phyloP scores from a whole-genome alignment of 441 rosid genomes.

The Arabidopsis lyrata region DNA sequence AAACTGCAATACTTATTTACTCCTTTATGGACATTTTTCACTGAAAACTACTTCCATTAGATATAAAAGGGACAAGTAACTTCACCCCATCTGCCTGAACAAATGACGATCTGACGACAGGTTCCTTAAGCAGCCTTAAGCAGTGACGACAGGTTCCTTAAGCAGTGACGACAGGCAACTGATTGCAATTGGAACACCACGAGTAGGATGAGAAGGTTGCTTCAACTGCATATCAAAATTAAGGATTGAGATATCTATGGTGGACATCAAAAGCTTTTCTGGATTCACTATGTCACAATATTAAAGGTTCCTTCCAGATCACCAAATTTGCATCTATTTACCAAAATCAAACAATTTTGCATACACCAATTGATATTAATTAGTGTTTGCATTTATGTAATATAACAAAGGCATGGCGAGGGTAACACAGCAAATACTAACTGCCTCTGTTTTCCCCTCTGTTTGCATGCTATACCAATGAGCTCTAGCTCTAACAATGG shows the following conservation, averaged over 20 bases:
- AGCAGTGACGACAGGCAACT: constrained; percentile 84
- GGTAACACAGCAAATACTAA: neutral
- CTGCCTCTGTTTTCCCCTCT: neutral
- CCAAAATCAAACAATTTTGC: neutral
- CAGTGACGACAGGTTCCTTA: constrained; percentile 87
- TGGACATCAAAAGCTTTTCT: constrained; percentile 22
- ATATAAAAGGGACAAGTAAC: constrained; percentile 70
- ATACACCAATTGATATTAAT: neutral
- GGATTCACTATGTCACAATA: constrained; percentile 8
- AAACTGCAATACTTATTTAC: constrained; percentile 23
- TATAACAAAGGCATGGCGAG: neutral
- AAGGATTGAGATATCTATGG: constrained; percentile 39
- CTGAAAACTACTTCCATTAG: constrained; percentile 7
- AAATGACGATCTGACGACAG: constrained; percentile 94
- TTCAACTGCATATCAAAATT: constrained; percentile 62
- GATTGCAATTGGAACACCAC: constrained; percentile 79
- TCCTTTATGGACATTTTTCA: constrained; percentile 17
- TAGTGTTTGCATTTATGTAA: neutral
- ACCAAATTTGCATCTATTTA: neutral
- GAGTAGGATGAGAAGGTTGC: constrained; percentile 93
- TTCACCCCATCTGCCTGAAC: constrained; percentile 95
- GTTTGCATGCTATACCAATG: neutral
- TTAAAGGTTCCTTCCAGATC: constrained; percentile 6
- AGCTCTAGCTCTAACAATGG: neutral
- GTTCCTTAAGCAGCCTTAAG: too few species aligned